Conservation (phyloP, 2,329 filamentous ascomycete species). For the Tolypocladium tundrense region DNA sequence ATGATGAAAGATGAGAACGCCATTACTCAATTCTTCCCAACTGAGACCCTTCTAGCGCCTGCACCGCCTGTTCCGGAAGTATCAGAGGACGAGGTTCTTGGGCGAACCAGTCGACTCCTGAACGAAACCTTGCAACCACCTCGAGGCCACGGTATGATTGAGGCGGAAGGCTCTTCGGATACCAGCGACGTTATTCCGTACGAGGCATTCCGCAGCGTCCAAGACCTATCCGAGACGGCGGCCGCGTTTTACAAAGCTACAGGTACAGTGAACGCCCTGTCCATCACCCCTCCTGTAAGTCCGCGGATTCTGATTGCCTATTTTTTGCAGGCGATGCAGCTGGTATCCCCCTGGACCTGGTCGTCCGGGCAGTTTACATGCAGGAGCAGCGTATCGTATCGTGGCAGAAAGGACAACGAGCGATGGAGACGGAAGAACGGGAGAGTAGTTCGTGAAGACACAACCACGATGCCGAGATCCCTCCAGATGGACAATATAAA, state of each 20-base stretch:
- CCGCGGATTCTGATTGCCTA: background rate
- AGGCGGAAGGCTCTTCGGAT: background rate
- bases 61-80: slow-evolving; percentile 9
- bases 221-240: slow-evolving; percentile 21
- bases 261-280: slow-evolving; percentile 10
- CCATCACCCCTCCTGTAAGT: background rate
- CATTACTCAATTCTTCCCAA: slow-evolving; percentile 24
- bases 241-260: slow-evolving; percentile 20
- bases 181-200: slow-evolving; percentile 10
- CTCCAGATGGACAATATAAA: too few relatives aligned
- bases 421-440: background rate
- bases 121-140: slow-evolving; percentile 6
- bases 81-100: slow-evolving; percentile 15
- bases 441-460: background rate
- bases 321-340: slow-evolving; percentile 15
- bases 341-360: slow-evolving; percentile 22
- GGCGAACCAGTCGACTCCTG: slow-evolving; percentile 11
- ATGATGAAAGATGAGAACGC: slow-evolving; percentile 13
- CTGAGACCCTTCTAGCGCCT: slow-evolving; percentile 10
- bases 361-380: slow-evolving; percentile 26
- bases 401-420: slow-evolving; percentile 18
- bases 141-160: background rate
- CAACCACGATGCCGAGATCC: background rate
- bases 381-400: slow-evolving; percentile 22
- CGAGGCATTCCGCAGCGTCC: slow-evolving; percentile 18